Conservation (phyloP, 768 basidiomycete species). For the Coprinopsis cinerea region DNA sequence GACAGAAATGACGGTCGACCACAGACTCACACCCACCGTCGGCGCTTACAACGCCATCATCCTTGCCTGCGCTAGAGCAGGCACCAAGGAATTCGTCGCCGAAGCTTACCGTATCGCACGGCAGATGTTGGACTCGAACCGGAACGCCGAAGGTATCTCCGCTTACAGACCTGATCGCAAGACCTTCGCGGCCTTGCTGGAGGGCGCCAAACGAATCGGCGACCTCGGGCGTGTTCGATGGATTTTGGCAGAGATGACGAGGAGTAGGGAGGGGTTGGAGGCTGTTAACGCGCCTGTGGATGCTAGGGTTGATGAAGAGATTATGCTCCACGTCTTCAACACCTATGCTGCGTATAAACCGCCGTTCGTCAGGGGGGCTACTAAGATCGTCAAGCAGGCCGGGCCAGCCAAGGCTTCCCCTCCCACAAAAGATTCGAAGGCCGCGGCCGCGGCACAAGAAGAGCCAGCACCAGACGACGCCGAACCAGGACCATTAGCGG, state of each 20-base stretch:
- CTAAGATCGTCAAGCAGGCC: conserved; percentile 36
- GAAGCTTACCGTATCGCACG: conserved; percentile 82
- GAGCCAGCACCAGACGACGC: not conserved
- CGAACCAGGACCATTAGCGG: conserved; percentile 9
- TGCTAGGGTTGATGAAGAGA: conserved; percentile 49
- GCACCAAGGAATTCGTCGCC: conserved; percentile 55
- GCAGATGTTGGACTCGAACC: conserved; percentile 79
- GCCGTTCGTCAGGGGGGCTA: conserved; percentile 51
- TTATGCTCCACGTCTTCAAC: conserved; percentile 83
- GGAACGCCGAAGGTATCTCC: conserved; percentile 55
- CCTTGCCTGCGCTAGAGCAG: conserved; percentile 68
- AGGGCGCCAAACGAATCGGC: conserved; percentile 82
- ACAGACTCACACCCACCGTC: conserved; percentile 52
- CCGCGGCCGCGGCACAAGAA: not conserved
- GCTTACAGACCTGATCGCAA: conserved; percentile 54
- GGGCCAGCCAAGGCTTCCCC: conserved; percentile 11
- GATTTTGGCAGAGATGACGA: conserved; percentile 84
- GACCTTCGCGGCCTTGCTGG: conserved; percentile 81
- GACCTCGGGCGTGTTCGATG: conserved; percentile 81
- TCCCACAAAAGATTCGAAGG: not conserved
- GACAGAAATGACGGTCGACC: conserved; percentile 85
- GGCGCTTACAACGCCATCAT: conserved; percentile 81
- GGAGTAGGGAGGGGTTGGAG: conserved; percentile 21
- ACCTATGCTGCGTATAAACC: conserved; percentile 78
- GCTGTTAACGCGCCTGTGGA: conserved; percentile 19